Evolutionary conservation across 2,329 filamentous ascomycete genomes (phyloP).

Genomic region (Penicillium sp.): DNA sequence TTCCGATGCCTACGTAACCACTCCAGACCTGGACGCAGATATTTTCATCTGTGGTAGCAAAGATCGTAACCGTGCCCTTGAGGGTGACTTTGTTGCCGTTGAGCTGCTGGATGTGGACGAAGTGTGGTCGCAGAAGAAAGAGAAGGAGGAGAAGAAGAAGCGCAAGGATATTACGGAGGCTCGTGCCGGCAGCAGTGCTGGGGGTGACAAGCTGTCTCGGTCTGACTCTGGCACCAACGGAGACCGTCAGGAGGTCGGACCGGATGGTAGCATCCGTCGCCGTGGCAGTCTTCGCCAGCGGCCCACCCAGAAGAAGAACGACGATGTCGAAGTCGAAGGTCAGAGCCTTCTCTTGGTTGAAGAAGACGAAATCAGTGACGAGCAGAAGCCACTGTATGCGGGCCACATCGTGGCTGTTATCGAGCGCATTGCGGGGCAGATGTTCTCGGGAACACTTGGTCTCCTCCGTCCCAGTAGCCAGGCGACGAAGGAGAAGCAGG

Average conservation of each 20-base stretch:
- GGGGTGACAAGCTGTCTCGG: conserved; percentile 52
- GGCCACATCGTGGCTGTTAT: conserved; percentile 96
- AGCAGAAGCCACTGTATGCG: conserved; percentile 93
- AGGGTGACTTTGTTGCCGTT: conserved; percentile 89
- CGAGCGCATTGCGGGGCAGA: conserved; percentile 91
- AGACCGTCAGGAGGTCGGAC: conserved; percentile 52
- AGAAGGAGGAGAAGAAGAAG: conserved; percentile 99
- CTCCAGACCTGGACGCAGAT: conserved; percentile 86
- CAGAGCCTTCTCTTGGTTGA: conserved; percentile 94
- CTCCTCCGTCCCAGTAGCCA: conserved; percentile 92
- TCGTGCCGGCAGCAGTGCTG: conserved; percentile 65
- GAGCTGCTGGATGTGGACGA: conserved; percentile 96
- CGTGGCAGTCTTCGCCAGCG: conserved; percentile 92
- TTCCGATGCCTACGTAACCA: conserved; percentile 94
- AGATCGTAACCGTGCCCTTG: conserved; percentile 90
- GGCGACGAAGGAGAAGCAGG: conserved; percentile 98
- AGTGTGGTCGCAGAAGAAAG: conserved; percentile 95
- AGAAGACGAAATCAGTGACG: conserved; percentile 96
- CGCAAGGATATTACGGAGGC: conserved; percentile 97
- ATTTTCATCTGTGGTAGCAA: conserved; percentile 99
- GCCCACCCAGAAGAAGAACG: conserved; percentile 98
- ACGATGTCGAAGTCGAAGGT: conserved; percentile 96
- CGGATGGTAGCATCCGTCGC: conserved; percentile 78
- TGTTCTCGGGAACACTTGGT: conserved; percentile 95
- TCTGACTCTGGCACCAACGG: conserved; percentile 56